phyloP scores from a whole-genome alignment of 371 early-diverging fungal genomes.

The Mucor saturninus region DNA sequence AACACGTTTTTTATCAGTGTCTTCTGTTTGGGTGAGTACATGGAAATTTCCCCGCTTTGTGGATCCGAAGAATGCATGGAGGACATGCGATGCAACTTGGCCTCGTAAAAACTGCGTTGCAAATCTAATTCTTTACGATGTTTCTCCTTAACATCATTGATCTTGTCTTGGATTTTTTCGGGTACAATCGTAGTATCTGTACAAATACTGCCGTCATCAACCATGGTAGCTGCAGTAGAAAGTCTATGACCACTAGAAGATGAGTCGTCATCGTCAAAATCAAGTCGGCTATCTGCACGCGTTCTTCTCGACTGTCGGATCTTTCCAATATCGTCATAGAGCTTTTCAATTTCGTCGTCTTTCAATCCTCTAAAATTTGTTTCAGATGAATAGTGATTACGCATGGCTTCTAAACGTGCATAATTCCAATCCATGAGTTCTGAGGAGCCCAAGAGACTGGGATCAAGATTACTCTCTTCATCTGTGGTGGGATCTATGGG shows the following conservation, averaged over 20 bases:
- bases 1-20: constrained; percentile 26
- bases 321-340: constrained; percentile 62
- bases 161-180: constrained; percentile 53
- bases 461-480: constrained; percentile 38
- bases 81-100: constrained; percentile 56
- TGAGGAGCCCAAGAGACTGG: constrained; percentile 20
- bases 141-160: constrained; percentile 57
- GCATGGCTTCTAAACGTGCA: constrained; percentile 73
- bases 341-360: constrained; percentile 64
- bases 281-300: constrained; percentile 56
- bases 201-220: constrained; percentile 51
- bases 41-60: not conserved
- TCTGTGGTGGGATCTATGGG: constrained; percentile 9
- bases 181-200: constrained; percentile 43
- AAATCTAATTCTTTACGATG: constrained; percentile 57
- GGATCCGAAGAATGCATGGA: constrained; percentile 39
- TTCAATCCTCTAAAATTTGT: constrained; percentile 52
- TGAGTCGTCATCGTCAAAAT: constrained; percentile 54
- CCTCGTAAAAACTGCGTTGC: constrained; percentile 64
- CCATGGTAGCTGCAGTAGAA: constrained; percentile 35
- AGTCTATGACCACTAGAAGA: constrained; percentile 20
- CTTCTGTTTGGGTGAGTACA: constrained; percentile 46
- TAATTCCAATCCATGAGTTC: constrained; percentile 81
- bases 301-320: constrained; percentile 56
- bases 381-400: constrained; percentile 53